phyloP scores from a whole-genome alignment of 768 basidiomycete species.

The Lenzites betulinus region DNA sequence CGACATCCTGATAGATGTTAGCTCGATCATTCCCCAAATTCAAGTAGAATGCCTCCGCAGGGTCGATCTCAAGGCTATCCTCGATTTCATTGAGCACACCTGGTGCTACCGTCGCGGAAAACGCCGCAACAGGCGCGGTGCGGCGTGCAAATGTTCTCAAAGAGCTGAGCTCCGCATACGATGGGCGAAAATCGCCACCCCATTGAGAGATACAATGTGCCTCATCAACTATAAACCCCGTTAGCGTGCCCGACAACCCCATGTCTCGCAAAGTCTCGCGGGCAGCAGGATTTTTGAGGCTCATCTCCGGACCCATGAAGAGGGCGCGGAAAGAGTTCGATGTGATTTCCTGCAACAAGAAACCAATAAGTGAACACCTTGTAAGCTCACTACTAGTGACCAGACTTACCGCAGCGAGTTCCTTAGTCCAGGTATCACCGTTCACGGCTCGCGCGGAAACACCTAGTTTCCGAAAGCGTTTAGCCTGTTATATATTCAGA shows the following conservation, averaged over 20 bases:
- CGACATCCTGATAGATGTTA: neutral
- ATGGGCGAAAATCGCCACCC: conserved; percentile 1
- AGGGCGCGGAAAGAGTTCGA: conserved; percentile 19
- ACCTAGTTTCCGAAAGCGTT: neutral
- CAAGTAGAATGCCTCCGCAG: neutral
- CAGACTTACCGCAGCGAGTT: too few species aligned
- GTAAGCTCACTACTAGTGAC: too few species aligned
- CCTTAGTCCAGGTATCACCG: too few species aligned
- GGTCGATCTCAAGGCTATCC: neutral
- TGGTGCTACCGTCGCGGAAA: neutral
- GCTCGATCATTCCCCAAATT: neutral
- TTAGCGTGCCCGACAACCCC: conserved; percentile 42
- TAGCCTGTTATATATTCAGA: neutral
- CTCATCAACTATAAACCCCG: neutral
- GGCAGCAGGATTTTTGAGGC: conserved; percentile 18
- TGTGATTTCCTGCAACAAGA: neutral
- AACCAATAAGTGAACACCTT: neutral
- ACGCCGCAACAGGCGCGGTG: neutral
- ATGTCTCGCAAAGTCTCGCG: conserved; percentile 8
- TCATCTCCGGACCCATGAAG: conserved; percentile 31
- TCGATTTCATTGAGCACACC: neutral
- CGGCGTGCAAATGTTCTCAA: neutral
- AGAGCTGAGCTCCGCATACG: neutral
- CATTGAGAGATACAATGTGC: conserved; percentile 2
- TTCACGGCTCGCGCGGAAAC: neutral